A percentile compares a stretch with the other conserved stretches of the same genome.
Conservation (phyloP, 306 rosid genomes). For the Senna tora region DNA sequence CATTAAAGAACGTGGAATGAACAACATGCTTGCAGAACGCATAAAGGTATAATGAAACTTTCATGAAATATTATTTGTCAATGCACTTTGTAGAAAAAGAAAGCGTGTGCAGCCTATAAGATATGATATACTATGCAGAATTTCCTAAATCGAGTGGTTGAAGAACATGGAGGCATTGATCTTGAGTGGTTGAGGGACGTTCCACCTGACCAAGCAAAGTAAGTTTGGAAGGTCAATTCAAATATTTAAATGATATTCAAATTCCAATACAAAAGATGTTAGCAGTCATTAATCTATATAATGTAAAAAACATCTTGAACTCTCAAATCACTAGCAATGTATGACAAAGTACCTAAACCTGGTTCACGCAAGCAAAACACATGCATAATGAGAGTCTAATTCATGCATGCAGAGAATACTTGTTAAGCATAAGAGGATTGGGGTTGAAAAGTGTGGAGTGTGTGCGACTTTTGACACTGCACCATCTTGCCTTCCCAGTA, state of each 20-base stretch:
- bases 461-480: conserved; percentile 96
- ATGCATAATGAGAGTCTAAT: conserved; percentile 21
- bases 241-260: conserved; percentile 31
- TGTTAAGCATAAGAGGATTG: conserved; percentile 89
- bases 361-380: conserved; percentile 27
- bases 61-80: conserved; percentile 16
- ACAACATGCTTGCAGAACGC: conserved; percentile 87
- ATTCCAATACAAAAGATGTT: conserved; percentile 21
- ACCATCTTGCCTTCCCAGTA: conserved; percentile 99
- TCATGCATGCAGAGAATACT: conserved; percentile 75
- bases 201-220: conserved; percentile 97
- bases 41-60: conserved; percentile 63
- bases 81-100: conserved; percentile 31
- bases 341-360: conserved; percentile 5
- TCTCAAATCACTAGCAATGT: conserved; percentile 24
- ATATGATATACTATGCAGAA: conserved; percentile 61
- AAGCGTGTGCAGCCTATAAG: conserved; percentile 26
- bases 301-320: conserved; percentile 22
- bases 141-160: conserved; percentile 83
- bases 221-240: conserved; percentile 47
- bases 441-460: conserved; percentile 99
- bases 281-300: conserved; percentile 26
- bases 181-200: conserved; percentile 99
- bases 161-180: conserved; percentile 80
- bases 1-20: conserved; percentile 95